Base-by-base conservation (phyloP, 257 asterid genomes). In the Salvia splendens region DNA sequence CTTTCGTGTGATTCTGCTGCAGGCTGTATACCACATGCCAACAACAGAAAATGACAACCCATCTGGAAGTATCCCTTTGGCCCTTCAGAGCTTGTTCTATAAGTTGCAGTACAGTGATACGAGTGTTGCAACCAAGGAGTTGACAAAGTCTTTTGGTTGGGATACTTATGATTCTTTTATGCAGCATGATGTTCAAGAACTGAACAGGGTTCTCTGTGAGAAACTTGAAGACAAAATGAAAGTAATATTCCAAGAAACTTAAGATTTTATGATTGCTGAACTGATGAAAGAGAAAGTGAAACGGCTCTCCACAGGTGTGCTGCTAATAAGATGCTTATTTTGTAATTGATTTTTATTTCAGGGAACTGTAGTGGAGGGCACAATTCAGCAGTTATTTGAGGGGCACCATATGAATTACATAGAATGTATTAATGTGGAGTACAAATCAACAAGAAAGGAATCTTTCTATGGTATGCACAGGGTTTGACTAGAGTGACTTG, bases 21-120 rank as follows among this genome's bases (percentile, higher is more conserved):
- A 88, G 96, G 96, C 95, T 80, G 92, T 89, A 62, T 89, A 89
- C 75, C 96, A 89, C 78, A 89, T 89, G 95, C 96, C 95, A 1
- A 86, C 96, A 64, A 89, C 95, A 30, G 95, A 86, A 78, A 87
- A 87, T 66, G 95, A 89, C 74, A 82, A 83, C 75, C 95, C 96
- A 64, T 65, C 91, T 14, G 87, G 90, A 71, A 89, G 96, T 78
- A 89, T 87, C 62, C 96, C 96, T 70, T 75, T 89, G 76, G 96
- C 96, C 47, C 79, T 89, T 66, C 95, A 89, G 82, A 87, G 96
- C 71, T 83, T 89, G 56, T 89, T 89, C 83, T 86, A 86, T 76
- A 89, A 86, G 88, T 86, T 89, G 75, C 93, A 89, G 79, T 89
- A 87, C 65, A 79, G 86, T 69, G 95, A 87, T 56, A 81, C 86